Percentiles rank a stretch among this genome's conserved stretches.
Conservation (phyloP, 2,329 filamentous ascomycete genomes). For the Epichloe scottii region DNA sequence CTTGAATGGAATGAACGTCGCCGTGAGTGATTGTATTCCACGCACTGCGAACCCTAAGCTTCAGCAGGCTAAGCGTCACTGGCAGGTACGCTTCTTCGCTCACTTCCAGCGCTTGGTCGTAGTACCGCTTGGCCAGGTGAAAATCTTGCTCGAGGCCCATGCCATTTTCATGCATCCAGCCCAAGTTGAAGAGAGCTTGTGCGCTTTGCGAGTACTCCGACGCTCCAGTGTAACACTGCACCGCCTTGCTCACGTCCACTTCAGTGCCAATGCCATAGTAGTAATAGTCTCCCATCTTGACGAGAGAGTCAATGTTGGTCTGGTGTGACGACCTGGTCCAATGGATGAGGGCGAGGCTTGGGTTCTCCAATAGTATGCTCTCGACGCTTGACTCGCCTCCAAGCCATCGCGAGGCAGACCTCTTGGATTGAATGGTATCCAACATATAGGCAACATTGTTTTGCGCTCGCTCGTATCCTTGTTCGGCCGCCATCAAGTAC, state of each 20-base stretch:
- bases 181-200: slow-evolving; percentile 91
- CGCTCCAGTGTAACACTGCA: slow-evolving; percentile 82
- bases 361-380: slow-evolving; percentile 34
- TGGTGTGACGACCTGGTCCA: slow-evolving; percentile 94
- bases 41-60: slow-evolving; percentile 71
- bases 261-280: slow-evolving; percentile 66
- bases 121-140: slow-evolving; percentile 91
- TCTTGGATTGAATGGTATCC: slow-evolving; percentile 52
- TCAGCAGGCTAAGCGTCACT: slow-evolving; percentile 76
- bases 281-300: slow-evolving; percentile 99
- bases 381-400: slow-evolving; percentile 23
- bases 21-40: slow-evolving; percentile 92
- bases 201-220: slow-evolving; percentile 86
- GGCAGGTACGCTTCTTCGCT: slow-evolving; percentile 91
- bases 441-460: slow-evolving; percentile 82
- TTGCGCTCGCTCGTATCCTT: slow-evolving; percentile 81
- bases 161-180: slow-evolving; percentile 99
- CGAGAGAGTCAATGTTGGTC: slow-evolving; percentile 80
- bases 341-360: slow-evolving; percentile 66
- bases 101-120: slow-evolving; percentile 82
- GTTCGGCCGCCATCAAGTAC: slow-evolving; percentile 80
- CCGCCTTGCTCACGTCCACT: slow-evolving; percentile 69
- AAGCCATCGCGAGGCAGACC: slow-evolving; percentile 29
- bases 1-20: slow-evolving; percentile 81
- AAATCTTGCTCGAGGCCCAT: slow-evolving; percentile 89